phyloP scores from a whole-genome alignment of 1,139 yeast species.

The Zygoascus sp. region DNA sequence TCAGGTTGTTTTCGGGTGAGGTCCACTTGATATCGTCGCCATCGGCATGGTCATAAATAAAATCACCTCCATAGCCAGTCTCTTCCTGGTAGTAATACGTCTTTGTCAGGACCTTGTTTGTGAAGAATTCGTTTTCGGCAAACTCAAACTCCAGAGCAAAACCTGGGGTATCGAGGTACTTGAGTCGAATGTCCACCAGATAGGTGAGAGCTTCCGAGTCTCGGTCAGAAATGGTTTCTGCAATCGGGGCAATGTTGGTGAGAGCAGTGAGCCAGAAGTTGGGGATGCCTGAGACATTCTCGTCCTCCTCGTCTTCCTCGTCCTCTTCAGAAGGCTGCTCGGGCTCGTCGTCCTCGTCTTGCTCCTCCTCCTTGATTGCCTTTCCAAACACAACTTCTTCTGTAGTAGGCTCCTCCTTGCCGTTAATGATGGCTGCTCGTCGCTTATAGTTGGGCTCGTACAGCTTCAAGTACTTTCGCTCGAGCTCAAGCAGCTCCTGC shows the following conservation, averaged over 20 bases:
- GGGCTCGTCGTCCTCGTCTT: slow-evolving; percentile 44
- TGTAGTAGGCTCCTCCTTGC: slow-evolving; percentile 68
- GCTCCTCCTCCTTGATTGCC: slow-evolving; percentile 50
- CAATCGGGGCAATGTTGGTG: slow-evolving; percentile 75
- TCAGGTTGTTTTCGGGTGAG: slow-evolving; percentile 73
- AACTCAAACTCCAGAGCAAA: slow-evolving; percentile 83
- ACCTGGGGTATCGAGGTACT: slow-evolving; percentile 82
- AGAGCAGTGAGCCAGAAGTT: slow-evolving; percentile 95
- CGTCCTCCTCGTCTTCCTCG: slow-evolving; percentile 43
- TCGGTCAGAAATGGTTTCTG: slow-evolving; percentile 84
- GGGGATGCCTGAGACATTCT: slow-evolving; percentile 68
- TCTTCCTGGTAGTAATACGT: slow-evolving; percentile 93
- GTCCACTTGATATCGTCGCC: slow-evolving; percentile 86
- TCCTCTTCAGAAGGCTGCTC: slow-evolving; percentile 46
- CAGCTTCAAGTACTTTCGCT: slow-evolving; percentile 68
- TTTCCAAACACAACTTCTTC: slow-evolving; percentile 79
- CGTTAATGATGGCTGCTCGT: slow-evolving; percentile 69
- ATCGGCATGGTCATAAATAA: slow-evolving; percentile 94
- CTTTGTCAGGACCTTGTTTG: slow-evolving; percentile 67
- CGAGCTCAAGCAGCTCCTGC: slow-evolving; percentile 79
- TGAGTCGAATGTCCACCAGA: slow-evolving; percentile 69
- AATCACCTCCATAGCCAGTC: slow-evolving; percentile 92
- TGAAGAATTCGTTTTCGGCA: slow-evolving; percentile 68
- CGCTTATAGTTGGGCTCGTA: slow-evolving; percentile 75
- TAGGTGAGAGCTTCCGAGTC: slow-evolving; percentile 78